A percentile compares a stretch with the other conserved stretches of the same genome.
These are phyloP conservation scores for Hysterangium stoloniferum DNA, from an alignment of 768 basidiomycete species.

Conservation along the genomic window DNA sequence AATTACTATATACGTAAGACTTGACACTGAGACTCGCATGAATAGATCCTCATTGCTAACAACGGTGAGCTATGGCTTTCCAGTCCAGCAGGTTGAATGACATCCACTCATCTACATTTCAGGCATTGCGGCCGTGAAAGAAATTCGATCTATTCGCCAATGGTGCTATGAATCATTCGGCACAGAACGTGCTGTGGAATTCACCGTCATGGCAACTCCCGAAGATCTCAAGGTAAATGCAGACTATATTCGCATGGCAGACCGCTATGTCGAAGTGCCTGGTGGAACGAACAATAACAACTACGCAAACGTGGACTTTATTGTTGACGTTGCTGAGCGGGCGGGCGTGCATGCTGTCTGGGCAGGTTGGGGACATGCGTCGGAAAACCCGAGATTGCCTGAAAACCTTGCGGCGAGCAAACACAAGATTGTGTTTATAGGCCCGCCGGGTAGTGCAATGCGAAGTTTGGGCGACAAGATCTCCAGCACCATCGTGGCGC, in stretches of 20 bases:
- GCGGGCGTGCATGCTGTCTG: conserved; percentile 98
- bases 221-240: conserved; percentile 98
- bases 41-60: conserved; percentile 94
- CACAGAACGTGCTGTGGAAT: conserved; percentile 90
- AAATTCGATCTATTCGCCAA: conserved; percentile 97
- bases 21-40: conserved; percentile 11
- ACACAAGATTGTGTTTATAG: conserved; percentile 98
- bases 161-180: conserved; percentile 99
- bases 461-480: conserved; percentile 99
- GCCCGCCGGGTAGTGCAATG: conserved; percentile 98
- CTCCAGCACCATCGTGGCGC: conserved; percentile 98
- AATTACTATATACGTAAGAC: conserved; percentile 4
- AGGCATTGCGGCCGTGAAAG: conserved; percentile 99
- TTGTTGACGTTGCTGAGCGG: conserved; percentile 96
- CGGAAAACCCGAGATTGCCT: conserved; percentile 94
- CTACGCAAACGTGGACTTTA: conserved; percentile 98
- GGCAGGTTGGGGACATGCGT: conserved; percentile 99
- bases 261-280: conserved; percentile 97
- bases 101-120: conserved; percentile 20
- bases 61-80: conserved; percentile 53
- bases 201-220: conserved; percentile 99
- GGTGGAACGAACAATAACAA: conserved; percentile 99
- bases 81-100: conserved; percentile 2
- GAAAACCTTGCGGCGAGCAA: conserved; percentile 88
- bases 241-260: conserved; percentile 99